A percentile compares a stretch with the other conserved stretches of the same genome.
phyloP scores from a whole-genome alignment of 2,329 filamentous ascomycete species.

The Arthrinium phaeospermum region DNA sequence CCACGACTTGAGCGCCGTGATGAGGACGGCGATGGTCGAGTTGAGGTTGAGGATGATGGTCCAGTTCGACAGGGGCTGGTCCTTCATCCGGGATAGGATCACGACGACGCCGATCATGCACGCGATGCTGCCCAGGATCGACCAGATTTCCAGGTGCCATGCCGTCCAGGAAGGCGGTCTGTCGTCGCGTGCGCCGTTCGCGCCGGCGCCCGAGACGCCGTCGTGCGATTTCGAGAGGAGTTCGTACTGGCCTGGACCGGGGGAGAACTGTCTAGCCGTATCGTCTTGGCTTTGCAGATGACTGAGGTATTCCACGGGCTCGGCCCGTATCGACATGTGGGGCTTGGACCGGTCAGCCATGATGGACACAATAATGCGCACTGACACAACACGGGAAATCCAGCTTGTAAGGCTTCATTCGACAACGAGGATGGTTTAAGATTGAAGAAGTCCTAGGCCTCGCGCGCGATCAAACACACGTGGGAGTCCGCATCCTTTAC shows the following conservation, averaged over 20 bases:
- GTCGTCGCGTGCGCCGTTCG: too few relatives aligned
- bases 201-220: too few relatives aligned
- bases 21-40: conserved; percentile 27
- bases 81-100: conserved; percentile 9
- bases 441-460: too few relatives aligned
- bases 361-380: neutral
- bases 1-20: conserved; percentile 23
- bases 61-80: conserved; percentile 25
- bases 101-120: conserved; percentile 4
- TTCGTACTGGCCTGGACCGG: neutral
- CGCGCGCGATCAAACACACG: too few relatives aligned
- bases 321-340: neutral
- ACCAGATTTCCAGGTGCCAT: neutral
- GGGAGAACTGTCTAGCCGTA: neutral
- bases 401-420: neutral
- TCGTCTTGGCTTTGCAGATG: neutral
- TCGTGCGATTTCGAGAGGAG: neutral
- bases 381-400: too few relatives aligned
- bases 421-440: neutral
- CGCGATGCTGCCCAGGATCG: neutral
- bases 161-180: neutral
- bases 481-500: too few relatives aligned
- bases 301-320: neutral
- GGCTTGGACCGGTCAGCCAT: neutral
- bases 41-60: conserved; percentile 24